Conservation (phyloP, 2,329 filamentous ascomycete species). For the Microascus cirrosus region DNA sequence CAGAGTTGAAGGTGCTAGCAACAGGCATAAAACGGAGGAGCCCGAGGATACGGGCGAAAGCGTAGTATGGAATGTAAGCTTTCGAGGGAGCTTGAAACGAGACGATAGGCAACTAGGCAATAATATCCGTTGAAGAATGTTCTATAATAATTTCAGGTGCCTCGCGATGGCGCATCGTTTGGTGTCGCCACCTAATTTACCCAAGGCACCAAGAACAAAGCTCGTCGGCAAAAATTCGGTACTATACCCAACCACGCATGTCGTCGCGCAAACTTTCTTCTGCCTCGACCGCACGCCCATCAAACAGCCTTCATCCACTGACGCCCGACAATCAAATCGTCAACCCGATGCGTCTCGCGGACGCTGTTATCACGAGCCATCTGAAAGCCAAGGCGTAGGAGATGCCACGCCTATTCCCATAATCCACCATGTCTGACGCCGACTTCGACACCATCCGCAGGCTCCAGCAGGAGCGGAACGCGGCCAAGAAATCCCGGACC, state of each 20-base stretch:
- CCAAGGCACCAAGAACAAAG: too few relatives aligned
- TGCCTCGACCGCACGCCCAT: slow-evolving; percentile 19
- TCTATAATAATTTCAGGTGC: too few relatives aligned
- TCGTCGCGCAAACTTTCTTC: slow-evolving; percentile 7
- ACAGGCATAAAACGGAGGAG: slow-evolving; percentile 3
- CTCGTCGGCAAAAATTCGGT: slow-evolving; percentile 14
- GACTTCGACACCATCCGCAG: slow-evolving; percentile 82
- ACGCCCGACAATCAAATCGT: not conserved
- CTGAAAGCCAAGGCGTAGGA: not conserved
- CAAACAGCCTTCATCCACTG: not conserved
- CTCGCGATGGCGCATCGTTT: too few relatives aligned
- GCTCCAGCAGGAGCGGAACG: slow-evolving; percentile 89
- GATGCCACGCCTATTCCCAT: slow-evolving; percentile 1
- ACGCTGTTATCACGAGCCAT: not conserved
- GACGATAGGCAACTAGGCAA: not conserved
- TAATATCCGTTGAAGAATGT: not conserved
- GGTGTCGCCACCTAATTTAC: too few relatives aligned
- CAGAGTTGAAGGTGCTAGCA: slow-evolving; percentile 7
- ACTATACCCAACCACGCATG: slow-evolving; percentile 8
- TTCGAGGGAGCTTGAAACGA: not conserved
- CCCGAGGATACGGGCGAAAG: not conserved
- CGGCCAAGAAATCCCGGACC: slow-evolving; percentile 64
- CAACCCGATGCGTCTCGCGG: not conserved
- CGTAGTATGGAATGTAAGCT: not conserved
- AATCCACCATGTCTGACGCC: slow-evolving; percentile 55